Evolutionary conservation across 208 protist genomes (phyloP), one percentile per base, ranked within the genome.

Genomic region (Novymonas esmeraldas): DNA sequence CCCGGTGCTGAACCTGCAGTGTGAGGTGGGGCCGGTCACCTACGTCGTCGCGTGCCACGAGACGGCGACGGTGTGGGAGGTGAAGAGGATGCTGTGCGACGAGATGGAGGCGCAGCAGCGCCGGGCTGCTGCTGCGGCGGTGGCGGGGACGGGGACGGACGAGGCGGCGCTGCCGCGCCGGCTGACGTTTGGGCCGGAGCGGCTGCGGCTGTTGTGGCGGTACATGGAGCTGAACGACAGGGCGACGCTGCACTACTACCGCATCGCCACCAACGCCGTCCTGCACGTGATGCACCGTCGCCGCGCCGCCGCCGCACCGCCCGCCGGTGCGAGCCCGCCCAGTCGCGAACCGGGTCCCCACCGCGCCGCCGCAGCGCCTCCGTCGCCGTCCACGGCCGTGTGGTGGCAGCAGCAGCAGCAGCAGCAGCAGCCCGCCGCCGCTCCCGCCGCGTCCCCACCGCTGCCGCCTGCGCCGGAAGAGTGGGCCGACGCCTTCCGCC

Each of bases 201-300:
- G 80, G 18, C 71, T 92, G 58, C 81, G 85, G n/a, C 70, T 95
- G 39, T 54, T 93, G 56, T 95, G 87, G 85, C 80, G 90, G 22
- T 95, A 95, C 71, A 85, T 89, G 76, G 90, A 93, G 73, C 87
- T 95, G 26, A 91, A 91, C 66, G 85, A 95, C 76, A 80, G 77
- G 56, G 86, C 90, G 13, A 87, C 82, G 3, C 69, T 95, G 61
- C 82, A 87, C 68, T 93, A 93, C 73, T 93, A 95, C 76, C 84
- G 87, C 56, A 66, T 95, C 29, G 79, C 84, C 24, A 92, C 90
- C 2, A 95, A 95, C 64, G 68, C 85, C 31, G 79, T 83, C 65
- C 61, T 95, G 22, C 64, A 79, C 10, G 76, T 81, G 58, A 70
- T 78, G 64, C 71, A 72, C 56, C 66, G 62, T 48, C 58, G 39